Base-by-base conservation (phyloP, 2,329 filamentous ascomycete genomes). In the Stagonosporopsis cucurbitacearum region DNA sequence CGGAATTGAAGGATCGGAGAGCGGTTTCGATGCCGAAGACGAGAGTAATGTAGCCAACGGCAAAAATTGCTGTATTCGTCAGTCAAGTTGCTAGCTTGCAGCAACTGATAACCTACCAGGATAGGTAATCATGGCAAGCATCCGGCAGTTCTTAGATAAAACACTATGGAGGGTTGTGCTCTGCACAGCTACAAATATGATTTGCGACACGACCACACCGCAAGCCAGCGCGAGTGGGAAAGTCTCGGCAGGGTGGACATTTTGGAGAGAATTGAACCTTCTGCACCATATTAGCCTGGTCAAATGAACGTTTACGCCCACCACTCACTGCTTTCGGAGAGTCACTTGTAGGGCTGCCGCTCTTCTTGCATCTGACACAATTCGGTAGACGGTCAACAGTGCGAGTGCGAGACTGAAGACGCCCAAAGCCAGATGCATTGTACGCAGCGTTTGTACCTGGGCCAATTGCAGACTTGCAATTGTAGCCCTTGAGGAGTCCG, bases 31-130 rank as follows among this genome's bases (percentile, higher is more conserved):
- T 59, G 13, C 84, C 85, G 62, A 90, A 89, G 15, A 88, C 79
- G 19, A 89, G 67, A 62, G 89, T 87, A 28, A 87, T 82, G 59
- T 83, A 88, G 23, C 87, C 87, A 8, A 86, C 82, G 48, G 90
- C 80, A 65, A 90, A 89, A 32, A 89, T 79, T 7, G 85, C 88
- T 89, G 53, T 6, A 15, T 17, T 20, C 15, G 58, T 74, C 17
- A 74, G 70, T 33, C 17, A 17, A 33, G 19, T n/a, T n/a, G 26
- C 30, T 5, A 8, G 6, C n/a, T 7, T 36, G 36, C 32, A 9
- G 17, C 8, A 11, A 19, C 17, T n/a, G 23, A 15, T 28, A n/a
- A 68, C 73, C 20, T 73, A 77, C 75, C 66, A 32, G 75, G 75
- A 54, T 74, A 71, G 17, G 74, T 71, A n/a, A 76, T 39, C 70